These are phyloP conservation scores for Neonectria sp. DNA, from an alignment of 2,329 filamentous ascomycete genomes.

Conservation along the genomic window DNA sequence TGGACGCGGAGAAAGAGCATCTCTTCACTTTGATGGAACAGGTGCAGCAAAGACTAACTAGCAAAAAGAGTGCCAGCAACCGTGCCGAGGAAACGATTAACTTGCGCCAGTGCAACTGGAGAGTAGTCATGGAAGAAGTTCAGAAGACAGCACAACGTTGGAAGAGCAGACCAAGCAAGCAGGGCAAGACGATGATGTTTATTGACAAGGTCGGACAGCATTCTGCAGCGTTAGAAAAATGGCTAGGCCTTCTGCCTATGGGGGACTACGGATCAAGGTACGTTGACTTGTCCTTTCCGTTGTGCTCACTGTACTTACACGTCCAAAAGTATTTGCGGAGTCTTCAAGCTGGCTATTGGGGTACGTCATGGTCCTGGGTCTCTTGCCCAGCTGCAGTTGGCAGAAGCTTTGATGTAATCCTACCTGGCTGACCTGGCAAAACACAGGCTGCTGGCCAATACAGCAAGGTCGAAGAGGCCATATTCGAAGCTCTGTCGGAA, in stretches of 20 bases:
- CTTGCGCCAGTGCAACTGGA: slow-evolving; percentile 10
- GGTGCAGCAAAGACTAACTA: slow-evolving; percentile 19
- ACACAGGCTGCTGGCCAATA: slow-evolving; percentile 7
- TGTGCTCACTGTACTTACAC: not conserved
- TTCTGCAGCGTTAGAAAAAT: not conserved
- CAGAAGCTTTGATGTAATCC: too few relatives aligned
- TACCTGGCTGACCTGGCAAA: not conserved
- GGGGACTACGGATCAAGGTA: slow-evolving; percentile 13
- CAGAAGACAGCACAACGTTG: slow-evolving; percentile 8
- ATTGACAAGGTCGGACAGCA: not conserved
- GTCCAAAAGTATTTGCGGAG: not conserved
- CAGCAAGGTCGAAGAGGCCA: slow-evolving; percentile 23
- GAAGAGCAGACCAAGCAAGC: slow-evolving; percentile 4
- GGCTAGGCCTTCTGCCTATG: not conserved
- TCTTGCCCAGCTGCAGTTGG: too few relatives aligned
- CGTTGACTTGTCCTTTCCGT: too few relatives aligned
- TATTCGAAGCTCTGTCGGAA: slow-evolving; percentile 23
- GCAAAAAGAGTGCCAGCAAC: slow-evolving; percentile 4
- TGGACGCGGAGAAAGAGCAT: slow-evolving; percentile 22
- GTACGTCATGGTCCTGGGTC: not conserved
- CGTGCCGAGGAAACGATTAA: not conserved
- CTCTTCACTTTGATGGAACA: slow-evolving; percentile 33
- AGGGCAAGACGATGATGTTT: slow-evolving; percentile 1
- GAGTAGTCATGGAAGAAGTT: slow-evolving; percentile 16
- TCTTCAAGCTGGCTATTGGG: slow-evolving; percentile 2